Base-by-base conservation (phyloP, 1,284 basidiomycete species). In the Ceratobasidium sp. region DNA sequence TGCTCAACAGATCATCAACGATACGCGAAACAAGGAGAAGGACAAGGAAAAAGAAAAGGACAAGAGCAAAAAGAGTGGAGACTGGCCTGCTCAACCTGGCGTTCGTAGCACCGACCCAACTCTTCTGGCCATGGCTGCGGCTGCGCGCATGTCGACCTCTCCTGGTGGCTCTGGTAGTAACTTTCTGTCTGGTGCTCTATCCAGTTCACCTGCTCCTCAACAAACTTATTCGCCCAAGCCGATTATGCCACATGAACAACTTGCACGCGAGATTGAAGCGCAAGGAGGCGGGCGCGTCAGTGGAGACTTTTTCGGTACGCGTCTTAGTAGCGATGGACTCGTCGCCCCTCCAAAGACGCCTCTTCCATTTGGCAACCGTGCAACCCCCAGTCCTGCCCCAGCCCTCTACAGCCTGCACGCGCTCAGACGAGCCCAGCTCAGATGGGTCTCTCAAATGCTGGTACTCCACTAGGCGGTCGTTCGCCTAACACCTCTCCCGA, bases 1-100 rank as follows among this genome's bases (percentile, higher is more conserved):
- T 4, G 91, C 92, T 0, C 92, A 93, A 77, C 90, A 91, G 76
- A 84, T 93, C 72, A 88, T 92, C 48, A 83, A 85, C 67, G 91
- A 93, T 12, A 83, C 89, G 21, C 91, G 92, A 76, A 82, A 85
- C 26, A 84, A 86, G 65, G 88, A 90, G 60, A 89, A 89, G 79
- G 87, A 89, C 77, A 85, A 83, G 61, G 77, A 79, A 1, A 86
- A 85, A 73, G 52, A 59, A 52, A 80, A 45, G 41, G 30, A 75
- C 6, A 76, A 23, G 48, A 52, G 57, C 78, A 79, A 73, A 77
- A 77, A 74, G 77, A 80, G 77, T 48, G 83, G 84, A 71, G 84
- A 85, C 30, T 89, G 88, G 88, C 78, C 85, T 1, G 74, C 65
- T 41, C 45, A 30, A 18, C 60, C 60, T 21, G 65, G 65, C 8